These are phyloP conservation scores for Chlamydomonas asymmetrica DNA, from an alignment of 139 green algal species.

Conservation along the genomic window DNA sequence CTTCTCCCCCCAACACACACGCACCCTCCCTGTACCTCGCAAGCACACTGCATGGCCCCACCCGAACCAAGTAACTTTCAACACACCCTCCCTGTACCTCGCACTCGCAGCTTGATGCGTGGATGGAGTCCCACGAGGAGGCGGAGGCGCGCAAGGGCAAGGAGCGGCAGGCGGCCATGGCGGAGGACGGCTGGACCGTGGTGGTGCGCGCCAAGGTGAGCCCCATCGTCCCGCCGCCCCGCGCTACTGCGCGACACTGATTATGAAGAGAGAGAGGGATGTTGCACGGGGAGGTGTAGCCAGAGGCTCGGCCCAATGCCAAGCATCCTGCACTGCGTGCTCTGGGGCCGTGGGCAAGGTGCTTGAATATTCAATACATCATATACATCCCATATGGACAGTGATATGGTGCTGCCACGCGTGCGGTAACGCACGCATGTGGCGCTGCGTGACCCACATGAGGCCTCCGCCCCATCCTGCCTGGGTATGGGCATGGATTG, in stretches of 20 bases:
- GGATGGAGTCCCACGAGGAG: slow-evolving; percentile 66
- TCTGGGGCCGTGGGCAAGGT: neutral
- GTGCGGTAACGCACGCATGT: no score
- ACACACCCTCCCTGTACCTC: no score
- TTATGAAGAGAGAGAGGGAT: neutral
- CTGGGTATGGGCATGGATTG: no score
- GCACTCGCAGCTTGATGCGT: slow-evolving; percentile 70
- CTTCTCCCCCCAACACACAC: no score
- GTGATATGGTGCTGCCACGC: no score
- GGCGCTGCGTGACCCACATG: no score
- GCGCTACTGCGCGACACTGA: neutral
- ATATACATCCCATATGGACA: no score
- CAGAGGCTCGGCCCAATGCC: neutral
- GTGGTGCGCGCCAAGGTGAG: slow-evolving; percentile 74
- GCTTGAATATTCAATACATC: no score
- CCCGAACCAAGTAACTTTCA: no score
- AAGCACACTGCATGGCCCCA: no score
- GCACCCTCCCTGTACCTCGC: no score
- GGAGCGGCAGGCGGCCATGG: slow-evolving; percentile 44
- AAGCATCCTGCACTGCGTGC: neutral
- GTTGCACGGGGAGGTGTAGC: neutral
- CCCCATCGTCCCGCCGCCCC: neutral
- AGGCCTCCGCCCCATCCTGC: no score
- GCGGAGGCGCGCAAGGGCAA: slow-evolving; percentile 43
- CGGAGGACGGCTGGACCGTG: slow-evolving; percentile 81